Evolutionary conservation across 768 basidiomycete species (phyloP).

Genomic region (Wakefieldia striispora): DNA sequence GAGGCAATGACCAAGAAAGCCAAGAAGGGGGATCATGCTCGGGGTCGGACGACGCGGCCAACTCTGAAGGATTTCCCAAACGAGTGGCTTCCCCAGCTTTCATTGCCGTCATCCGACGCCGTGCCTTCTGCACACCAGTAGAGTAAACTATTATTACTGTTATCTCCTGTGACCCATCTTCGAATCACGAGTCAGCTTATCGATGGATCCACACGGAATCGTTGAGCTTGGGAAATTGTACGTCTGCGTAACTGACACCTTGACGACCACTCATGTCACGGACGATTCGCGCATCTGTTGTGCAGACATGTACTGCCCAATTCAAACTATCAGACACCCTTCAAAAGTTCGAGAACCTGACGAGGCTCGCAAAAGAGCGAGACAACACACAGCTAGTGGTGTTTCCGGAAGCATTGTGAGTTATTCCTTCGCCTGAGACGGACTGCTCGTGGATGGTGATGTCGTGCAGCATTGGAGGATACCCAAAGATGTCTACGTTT

Average conservation of each 20-base stretch:
- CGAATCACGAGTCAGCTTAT: slow-evolving; percentile 1
- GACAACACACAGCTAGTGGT: slow-evolving; percentile 49
- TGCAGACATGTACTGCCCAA: slow-evolving; percentile 48
- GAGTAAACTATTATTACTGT: slow-evolving; percentile 3
- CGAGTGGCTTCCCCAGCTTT: slow-evolving; percentile 67
- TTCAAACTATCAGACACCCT: slow-evolving; percentile 47
- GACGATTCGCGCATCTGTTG: slow-evolving; percentile 48
- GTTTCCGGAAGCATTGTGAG: slow-evolving; percentile 60
- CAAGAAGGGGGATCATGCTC: slow-evolving; percentile 67
- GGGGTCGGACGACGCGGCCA: slow-evolving; percentile 54
- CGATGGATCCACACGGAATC: background rate
- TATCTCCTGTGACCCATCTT: background rate
- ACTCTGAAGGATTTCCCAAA: slow-evolving; percentile 78
- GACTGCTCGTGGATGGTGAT: background rate
- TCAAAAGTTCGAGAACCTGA: slow-evolving; percentile 46
- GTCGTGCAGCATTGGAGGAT: slow-evolving; percentile 49
- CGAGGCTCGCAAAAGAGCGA: slow-evolving; percentile 43
- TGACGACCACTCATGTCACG: slow-evolving; percentile 22
- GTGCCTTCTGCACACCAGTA: slow-evolving; percentile 9
- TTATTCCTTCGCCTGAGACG: background rate
- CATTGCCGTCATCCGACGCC: slow-evolving; percentile 5
- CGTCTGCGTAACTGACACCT: background rate
- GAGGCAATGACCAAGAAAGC: slow-evolving; percentile 70
- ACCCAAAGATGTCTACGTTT: slow-evolving; percentile 54
- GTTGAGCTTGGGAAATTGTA: background rate